Conservation (phyloP, 2,329 filamentous ascomycete genomes). For the Lasiodiplodia sp. region DNA sequence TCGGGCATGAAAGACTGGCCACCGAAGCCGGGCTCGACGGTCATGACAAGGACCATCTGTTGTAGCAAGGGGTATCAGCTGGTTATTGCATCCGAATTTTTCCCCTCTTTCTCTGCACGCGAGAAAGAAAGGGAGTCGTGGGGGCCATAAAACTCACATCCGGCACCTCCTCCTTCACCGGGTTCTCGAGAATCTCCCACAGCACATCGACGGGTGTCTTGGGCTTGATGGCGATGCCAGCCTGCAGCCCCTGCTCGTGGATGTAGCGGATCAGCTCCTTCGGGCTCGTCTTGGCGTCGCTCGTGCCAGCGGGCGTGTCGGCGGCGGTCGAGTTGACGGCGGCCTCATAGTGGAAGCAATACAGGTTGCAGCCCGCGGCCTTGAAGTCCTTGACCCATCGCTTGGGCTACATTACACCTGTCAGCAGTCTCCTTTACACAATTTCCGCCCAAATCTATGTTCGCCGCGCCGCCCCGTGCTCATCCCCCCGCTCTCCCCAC, state of each 20-base stretch:
- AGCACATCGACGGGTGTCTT: slow-evolving; percentile 89
- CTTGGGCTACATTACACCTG: slow-evolving; percentile 71
- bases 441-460: not conserved
- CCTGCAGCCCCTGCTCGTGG: slow-evolving; percentile 84
- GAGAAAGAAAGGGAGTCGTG: too few species aligned
- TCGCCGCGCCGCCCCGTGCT: not conserved
- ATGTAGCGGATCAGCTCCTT: slow-evolving; percentile 89
- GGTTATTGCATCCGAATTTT: not conserved
- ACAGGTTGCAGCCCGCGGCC: slow-evolving; percentile 93
- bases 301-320: slow-evolving; percentile 74
- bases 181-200: slow-evolving; percentile 83
- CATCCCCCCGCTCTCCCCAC: not conserved
- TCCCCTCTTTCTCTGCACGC: not conserved
- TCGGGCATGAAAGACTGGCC: slow-evolving; percentile 99
- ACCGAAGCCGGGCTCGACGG: slow-evolving; percentile 95
- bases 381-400: slow-evolving; percentile 98
- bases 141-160: slow-evolving; percentile 70
- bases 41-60: slow-evolving; percentile 99
- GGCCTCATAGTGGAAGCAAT: slow-evolving; percentile 99
- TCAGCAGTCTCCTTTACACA: not conserved
- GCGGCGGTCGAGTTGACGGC: slow-evolving; percentile 84
- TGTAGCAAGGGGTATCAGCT: slow-evolving; percentile 45
- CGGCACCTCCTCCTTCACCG: slow-evolving; percentile 76
- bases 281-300: slow-evolving; percentile 78
- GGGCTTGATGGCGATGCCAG: slow-evolving; percentile 95